Evolutionary conservation across 352 stramenopile genomes (phyloP).

Genomic region (Phytophthora lateralis): DNA sequence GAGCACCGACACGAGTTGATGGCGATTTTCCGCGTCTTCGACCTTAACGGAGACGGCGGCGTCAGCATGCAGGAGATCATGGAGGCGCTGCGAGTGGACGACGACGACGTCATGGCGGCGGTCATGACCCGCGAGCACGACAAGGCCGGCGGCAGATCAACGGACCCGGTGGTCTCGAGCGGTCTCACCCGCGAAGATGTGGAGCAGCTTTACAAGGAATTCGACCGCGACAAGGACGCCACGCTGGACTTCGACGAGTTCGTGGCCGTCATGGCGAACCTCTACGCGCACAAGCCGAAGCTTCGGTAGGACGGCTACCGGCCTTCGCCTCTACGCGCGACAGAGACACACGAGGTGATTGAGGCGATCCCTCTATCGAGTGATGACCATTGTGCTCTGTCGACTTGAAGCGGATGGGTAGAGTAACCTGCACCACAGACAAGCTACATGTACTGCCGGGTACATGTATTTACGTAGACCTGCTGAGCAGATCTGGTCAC

Average conservation of each 20-base stretch:
- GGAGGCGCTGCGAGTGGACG: constrained; percentile 65
- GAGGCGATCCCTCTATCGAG: neutral
- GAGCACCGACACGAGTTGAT: constrained; percentile 57
- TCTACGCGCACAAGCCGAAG: constrained; percentile 42
- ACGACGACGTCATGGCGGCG: constrained; percentile 61
- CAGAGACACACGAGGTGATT: constrained; percentile 12
- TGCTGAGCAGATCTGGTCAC: neutral
- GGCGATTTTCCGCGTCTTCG: constrained; percentile 74
- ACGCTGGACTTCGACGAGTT: constrained; percentile 78
- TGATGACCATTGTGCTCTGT: constrained; percentile 1
- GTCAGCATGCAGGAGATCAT: constrained; percentile 80
- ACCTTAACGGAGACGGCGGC: constrained; percentile 65
- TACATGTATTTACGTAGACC: neutral
- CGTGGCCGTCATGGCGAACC: constrained; percentile 53
- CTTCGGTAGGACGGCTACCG: constrained; percentile 1
- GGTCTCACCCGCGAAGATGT: constrained; percentile 68
- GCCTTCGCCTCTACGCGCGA: constrained; percentile 9
- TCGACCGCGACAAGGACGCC: constrained; percentile 55
- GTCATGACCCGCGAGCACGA: constrained; percentile 45
- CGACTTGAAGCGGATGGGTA: constrained; percentile 12
- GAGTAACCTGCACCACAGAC: constrained; percentile 18
- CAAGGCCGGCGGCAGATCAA: constrained; percentile 10
- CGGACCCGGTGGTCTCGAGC: constrained; percentile 27
- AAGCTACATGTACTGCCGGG: constrained; percentile 7
- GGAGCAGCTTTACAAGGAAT: constrained; percentile 58